Conservation (phyloP, 495 filamentous ascomycete species). For the Pseudevernia furfuracea region DNA sequence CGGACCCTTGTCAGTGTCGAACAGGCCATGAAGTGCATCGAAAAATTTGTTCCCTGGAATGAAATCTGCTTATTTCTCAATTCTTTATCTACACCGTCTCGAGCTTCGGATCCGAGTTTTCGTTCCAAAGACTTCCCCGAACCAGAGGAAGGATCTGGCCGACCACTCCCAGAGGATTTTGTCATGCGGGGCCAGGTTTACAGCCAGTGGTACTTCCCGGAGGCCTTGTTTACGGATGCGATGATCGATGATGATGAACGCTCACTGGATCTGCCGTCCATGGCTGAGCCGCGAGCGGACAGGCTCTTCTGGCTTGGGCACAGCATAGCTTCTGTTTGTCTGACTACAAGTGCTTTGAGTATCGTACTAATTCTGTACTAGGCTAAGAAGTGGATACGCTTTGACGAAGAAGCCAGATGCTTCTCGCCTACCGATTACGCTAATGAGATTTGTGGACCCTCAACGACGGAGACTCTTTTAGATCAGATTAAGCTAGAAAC, state of each 20-base stretch:
- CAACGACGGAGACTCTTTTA: not conserved
- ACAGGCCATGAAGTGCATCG: conserved; percentile 44
- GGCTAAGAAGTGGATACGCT: conserved; percentile 12
- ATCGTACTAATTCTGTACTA: not conserved
- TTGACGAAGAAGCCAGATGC: not conserved
- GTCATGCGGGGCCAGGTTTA: conserved; percentile 61
- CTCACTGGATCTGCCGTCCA: conserved; percentile 58
- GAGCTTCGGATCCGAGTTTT: conserved; percentile 39
- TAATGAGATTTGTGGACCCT: not conserved
- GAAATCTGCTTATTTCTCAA: conserved; percentile 59
- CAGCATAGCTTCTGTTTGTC: conserved; percentile 48
- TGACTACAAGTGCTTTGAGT: not conserved
- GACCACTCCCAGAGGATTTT: conserved; percentile 81
- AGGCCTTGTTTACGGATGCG: conserved; percentile 59
- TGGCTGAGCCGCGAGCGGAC: conserved; percentile 56
- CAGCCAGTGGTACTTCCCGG: conserved; percentile 58
- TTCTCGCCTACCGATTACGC: conserved; percentile 1
- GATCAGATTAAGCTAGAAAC: not conserved
- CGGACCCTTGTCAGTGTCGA: conserved; percentile 48
- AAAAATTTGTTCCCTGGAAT: conserved; percentile 59
- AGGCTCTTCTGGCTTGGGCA: conserved; percentile 68
- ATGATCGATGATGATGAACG: conserved; percentile 72
- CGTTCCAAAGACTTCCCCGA: conserved; percentile 46
- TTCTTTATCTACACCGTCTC: conserved; percentile 42
- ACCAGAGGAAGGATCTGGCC: conserved; percentile 40